Conservation (phyloP, 2,329 filamentous ascomycete species). For the Cordyceps farinosa region DNA sequence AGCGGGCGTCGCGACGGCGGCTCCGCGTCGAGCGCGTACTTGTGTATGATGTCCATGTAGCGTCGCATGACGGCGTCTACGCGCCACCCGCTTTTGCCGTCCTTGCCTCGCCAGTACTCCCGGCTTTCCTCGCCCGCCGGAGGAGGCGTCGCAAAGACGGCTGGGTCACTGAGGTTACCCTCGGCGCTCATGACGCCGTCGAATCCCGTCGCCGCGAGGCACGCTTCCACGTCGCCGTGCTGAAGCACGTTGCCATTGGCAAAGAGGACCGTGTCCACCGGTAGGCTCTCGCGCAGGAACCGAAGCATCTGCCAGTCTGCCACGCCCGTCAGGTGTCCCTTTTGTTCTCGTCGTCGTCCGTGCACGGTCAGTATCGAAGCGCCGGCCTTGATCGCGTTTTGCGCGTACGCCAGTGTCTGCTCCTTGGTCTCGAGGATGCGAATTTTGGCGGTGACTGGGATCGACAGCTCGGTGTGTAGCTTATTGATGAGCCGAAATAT, state of each 20-base stretch:
- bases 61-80: constrained; percentile 83
- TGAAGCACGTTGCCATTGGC: constrained; percentile 94
- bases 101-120: constrained; percentile 81
- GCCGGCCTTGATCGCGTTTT: constrained; percentile 79
- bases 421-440: constrained; percentile 83
- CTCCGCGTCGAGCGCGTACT: constrained; percentile 63
- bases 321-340: constrained; percentile 89
- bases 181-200: constrained; percentile 97
- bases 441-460: constrained; percentile 95
- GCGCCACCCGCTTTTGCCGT: constrained; percentile 79
- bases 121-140: constrained; percentile 60
- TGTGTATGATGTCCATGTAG: constrained; percentile 87
- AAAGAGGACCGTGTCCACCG: constrained; percentile 86
- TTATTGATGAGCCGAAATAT: constrained; percentile 79
- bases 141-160: constrained; percentile 73
- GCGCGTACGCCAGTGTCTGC: constrained; percentile 82
- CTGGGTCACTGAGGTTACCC: constrained; percentile 88
- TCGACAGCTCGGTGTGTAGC: constrained; percentile 70
- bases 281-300: constrained; percentile 77
- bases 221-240: constrained; percentile 70
- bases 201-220: constrained; percentile 77
- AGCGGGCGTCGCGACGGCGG: constrained; percentile 68
- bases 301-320: constrained; percentile 88
- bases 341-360: constrained; percentile 83
- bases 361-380: constrained; percentile 94